Percentiles rank a stretch among this genome's conserved stretches.
Conservation (phyloP, 2,329 filamentous ascomycete species). For the Mycocentrospora acerina region DNA sequence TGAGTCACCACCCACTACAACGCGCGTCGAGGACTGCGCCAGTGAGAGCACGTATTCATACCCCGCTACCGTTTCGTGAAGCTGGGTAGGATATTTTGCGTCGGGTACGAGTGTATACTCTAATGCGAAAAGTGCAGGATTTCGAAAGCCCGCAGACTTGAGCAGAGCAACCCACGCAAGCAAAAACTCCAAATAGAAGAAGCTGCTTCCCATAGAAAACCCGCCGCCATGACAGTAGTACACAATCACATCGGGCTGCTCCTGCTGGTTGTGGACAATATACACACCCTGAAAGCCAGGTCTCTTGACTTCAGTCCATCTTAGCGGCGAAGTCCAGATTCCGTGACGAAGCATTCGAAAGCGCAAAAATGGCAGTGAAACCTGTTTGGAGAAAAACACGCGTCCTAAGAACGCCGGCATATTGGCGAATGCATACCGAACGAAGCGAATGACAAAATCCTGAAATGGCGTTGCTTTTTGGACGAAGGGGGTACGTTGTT, state of each 20-base stretch:
- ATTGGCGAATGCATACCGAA: slow-evolving; percentile 74
- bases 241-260: slow-evolving; percentile 71
- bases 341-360: slow-evolving; percentile 78
- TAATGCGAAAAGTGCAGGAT: slow-evolving; percentile 76
- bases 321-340: slow-evolving; percentile 61
- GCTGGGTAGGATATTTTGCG: slow-evolving; percentile 69
- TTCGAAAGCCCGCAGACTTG: slow-evolving; percentile 64
- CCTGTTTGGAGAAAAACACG: slow-evolving; percentile 75
- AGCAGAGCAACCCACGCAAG: slow-evolving; percentile 70
- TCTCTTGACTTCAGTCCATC: slow-evolving; percentile 63
- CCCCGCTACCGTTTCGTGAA: slow-evolving; percentile 68
- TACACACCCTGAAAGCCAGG: slow-evolving; percentile 65
- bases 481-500: slow-evolving; percentile 62
- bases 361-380: slow-evolving; percentile 71
- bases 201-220: slow-evolving; percentile 77
- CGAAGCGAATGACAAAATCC: slow-evolving; percentile 74
- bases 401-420: slow-evolving; percentile 69
- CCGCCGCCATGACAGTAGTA: slow-evolving; percentile 84
- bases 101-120: slow-evolving; percentile 82
- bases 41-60: slow-evolving; percentile 69
- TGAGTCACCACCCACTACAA: slow-evolving; percentile 77
- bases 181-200: slow-evolving; percentile 82
- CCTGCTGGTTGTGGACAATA: slow-evolving; percentile 62
- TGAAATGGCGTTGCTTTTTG: slow-evolving; percentile 71
- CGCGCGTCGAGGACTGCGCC: slow-evolving; percentile 58